These are phyloP conservation scores for Monosporascus sp. DNA, from an alignment of 2,329 filamentous ascomycete genomes.

Conservation along the genomic window DNA sequence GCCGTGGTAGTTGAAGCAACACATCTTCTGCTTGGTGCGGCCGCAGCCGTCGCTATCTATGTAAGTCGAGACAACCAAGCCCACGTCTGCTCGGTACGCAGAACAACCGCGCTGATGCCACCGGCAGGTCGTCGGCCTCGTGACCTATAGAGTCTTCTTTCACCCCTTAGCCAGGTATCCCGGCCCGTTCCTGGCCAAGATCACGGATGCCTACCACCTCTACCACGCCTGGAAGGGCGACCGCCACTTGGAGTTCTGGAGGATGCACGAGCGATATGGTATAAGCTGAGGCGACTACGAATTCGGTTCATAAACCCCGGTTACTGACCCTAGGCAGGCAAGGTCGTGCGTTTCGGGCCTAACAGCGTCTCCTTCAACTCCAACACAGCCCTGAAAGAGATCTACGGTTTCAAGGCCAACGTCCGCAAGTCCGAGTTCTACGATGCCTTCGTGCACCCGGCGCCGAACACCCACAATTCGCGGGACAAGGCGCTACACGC, in stretches of 20 bases:
- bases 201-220: conserved; percentile 61
- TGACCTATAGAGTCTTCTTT: conserved; percentile 56
- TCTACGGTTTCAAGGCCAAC: conserved; percentile 60
- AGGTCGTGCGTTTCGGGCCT: conserved; percentile 72
- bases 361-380: conserved; percentile 76
- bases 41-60: neutral
- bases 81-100: neutral
- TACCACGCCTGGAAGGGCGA: conserved; percentile 74
- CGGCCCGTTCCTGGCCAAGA: conserved; percentile 57
- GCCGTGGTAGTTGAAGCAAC: neutral
- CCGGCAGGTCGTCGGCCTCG: conserved; percentile 27
- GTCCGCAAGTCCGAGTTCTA: conserved; percentile 69
- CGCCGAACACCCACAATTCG: conserved; percentile 67
- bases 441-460: conserved; percentile 66
- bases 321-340: conserved; percentile 33
- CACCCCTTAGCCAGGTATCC: conserved; percentile 63
- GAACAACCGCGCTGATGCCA: neutral
- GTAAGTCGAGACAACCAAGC: neutral
- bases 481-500: conserved; percentile 66
- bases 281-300: conserved; percentile 16
- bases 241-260: conserved; percentile 68
- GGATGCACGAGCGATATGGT: conserved; percentile 68
- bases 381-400: conserved; percentile 59
- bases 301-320: neutral
- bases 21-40: neutral